Conservation (phyloP, 352 stramenopile genomes). For the Phytophthora sansomeana region DNA sequence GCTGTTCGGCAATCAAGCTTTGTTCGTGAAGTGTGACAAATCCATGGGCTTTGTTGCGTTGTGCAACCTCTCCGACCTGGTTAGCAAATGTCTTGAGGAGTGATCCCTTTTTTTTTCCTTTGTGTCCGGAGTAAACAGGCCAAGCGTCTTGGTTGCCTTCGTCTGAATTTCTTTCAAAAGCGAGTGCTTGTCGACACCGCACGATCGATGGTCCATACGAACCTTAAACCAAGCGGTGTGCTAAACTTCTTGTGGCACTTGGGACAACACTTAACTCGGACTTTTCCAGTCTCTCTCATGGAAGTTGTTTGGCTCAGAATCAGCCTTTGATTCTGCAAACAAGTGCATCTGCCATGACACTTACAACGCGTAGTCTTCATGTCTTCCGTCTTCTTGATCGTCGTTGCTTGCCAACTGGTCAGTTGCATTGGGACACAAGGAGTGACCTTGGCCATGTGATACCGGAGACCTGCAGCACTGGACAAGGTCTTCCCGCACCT, state of each 20-base stretch:
- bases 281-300: background rate
- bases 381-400: no score
- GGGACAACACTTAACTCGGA: no score
- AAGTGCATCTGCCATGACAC: no score
- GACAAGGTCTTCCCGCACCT: slow-evolving; percentile 13
- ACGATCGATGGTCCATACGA: background rate
- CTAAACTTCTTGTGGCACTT: background rate
- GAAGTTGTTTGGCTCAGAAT: background rate
- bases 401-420: no score
- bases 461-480: slow-evolving; percentile 4
- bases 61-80: background rate
- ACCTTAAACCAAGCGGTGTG: background rate
- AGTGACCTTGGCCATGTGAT: slow-evolving; percentile 4
- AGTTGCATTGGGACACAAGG: no score
- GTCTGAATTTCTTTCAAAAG: background rate
- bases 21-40: background rate
- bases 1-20: background rate
- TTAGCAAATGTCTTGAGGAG: background rate
- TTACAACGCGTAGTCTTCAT: no score
- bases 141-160: slow-evolving; percentile 1
- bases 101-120: background rate
- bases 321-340: no score
- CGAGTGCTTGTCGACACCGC: background rate
- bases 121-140: slow-evolving; percentile 8
- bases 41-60: background rate